These are phyloP conservation scores for Tricholoma furcatifolium DNA, from an alignment of 768 basidiomycete genomes.

Conservation along the genomic window DNA sequence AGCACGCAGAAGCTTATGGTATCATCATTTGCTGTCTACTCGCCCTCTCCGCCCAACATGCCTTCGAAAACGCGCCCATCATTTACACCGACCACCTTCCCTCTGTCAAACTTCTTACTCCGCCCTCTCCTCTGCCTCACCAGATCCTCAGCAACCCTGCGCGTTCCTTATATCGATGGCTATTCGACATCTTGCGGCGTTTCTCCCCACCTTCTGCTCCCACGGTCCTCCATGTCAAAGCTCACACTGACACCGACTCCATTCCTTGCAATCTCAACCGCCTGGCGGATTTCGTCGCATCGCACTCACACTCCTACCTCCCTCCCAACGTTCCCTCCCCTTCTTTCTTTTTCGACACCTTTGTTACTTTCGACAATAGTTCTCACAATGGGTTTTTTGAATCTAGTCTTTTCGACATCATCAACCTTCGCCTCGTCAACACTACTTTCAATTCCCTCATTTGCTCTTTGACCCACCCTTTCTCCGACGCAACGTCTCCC, in stretches of 20 bases:
- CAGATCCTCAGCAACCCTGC: neutral
- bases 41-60: neutral
- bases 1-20: neutral
- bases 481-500: neutral
- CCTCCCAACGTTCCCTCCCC: neutral
- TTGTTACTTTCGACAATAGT: neutral
- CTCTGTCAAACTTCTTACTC: neutral
- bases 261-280: too few species aligned
- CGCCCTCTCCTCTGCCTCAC: neutral
- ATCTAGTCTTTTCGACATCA: neutral
- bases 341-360: neutral
- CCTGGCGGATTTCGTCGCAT: neutral
- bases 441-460: neutral
- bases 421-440: neutral
- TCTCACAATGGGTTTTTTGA: neutral
- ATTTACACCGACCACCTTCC: neutral
- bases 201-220: neutral
- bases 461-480: too few species aligned
- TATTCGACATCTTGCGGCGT: too few species aligned
- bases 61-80: neutral
- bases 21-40: neutral
- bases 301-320: neutral
- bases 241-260: neutral
- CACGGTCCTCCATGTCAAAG: neutral
- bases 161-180: neutral